Evolutionary conservation across 2,329 filamentous ascomycete genomes (phyloP).

Genomic region (Lasiodiplodia hormozganensis): DNA sequence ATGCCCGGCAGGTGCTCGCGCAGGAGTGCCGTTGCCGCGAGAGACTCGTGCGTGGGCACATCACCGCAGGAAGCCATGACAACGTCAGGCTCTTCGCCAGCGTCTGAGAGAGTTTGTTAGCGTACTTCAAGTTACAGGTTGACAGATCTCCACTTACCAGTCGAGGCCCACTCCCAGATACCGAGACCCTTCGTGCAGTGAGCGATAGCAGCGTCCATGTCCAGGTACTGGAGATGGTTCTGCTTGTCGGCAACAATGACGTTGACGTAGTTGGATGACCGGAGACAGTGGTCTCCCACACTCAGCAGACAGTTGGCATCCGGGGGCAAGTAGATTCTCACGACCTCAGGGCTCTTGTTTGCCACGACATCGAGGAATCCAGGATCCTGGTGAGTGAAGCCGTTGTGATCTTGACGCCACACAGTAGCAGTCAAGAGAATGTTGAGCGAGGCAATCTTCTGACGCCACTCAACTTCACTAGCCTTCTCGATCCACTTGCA

Average conservation of each 20-base stretch:
- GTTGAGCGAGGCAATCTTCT: constrained; percentile 76
- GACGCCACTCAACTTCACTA: constrained; percentile 79
- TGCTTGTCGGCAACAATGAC: constrained; percentile 83
- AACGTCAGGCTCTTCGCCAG: constrained; percentile 71
- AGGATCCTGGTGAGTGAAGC: constrained; percentile 82
- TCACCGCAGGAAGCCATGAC: constrained; percentile 81
- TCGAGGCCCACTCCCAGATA: constrained; percentile 79
- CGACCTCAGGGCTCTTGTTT: constrained; percentile 81
- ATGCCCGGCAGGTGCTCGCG: constrained; percentile 74
- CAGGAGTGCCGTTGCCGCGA: constrained; percentile 76
- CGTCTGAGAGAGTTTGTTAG: constrained; percentile 52
- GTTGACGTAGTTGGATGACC: constrained; percentile 79
- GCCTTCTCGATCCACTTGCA: constrained; percentile 88
- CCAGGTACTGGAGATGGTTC: constrained; percentile 76
- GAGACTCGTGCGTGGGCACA: constrained; percentile 74
- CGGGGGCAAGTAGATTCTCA: constrained; percentile 80
- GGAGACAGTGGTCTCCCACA: constrained; percentile 77
- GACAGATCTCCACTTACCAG: neutral
- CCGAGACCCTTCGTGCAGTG: constrained; percentile 82
- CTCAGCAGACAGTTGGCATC: constrained; percentile 81
- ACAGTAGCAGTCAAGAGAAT: constrained; percentile 80
- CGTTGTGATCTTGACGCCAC: constrained; percentile 84
- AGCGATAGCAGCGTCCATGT: constrained; percentile 73
- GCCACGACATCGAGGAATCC: constrained; percentile 80
- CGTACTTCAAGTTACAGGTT: constrained; percentile 38